phyloP scores from a whole-genome alignment of 305 asterid species.

The Ilex paraguariensis region DNA sequence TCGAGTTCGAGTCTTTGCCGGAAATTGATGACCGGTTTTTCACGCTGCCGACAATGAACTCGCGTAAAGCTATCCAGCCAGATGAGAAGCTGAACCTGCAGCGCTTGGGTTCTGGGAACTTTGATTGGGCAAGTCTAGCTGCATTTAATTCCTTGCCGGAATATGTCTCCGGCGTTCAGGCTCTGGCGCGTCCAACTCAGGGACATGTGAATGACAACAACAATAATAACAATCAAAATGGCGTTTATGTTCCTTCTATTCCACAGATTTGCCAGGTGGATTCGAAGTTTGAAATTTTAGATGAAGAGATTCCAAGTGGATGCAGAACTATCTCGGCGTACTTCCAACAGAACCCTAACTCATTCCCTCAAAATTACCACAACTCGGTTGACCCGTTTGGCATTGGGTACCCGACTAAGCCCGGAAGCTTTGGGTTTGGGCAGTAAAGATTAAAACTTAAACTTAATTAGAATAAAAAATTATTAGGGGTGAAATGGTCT shows the following conservation, averaged over 20 bases:
- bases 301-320: constrained; percentile 32
- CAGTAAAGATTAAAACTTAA: constrained; percentile 7
- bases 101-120: constrained; percentile 28
- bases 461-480: no score
- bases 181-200: constrained; percentile 4
- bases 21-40: constrained; percentile 22
- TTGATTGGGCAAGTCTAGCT: constrained; percentile 36
- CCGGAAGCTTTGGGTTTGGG: constrained; percentile 23
- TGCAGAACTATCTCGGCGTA: constrained; percentile 19
- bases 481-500: no score
- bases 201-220: constrained; percentile 13
- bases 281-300: neutral
- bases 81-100: constrained; percentile 26
- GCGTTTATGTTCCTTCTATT: constrained; percentile 16
- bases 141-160: constrained; percentile 29
- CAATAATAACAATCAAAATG: constrained; percentile 3
- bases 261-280: constrained; percentile 14
- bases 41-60: constrained; percentile 20
- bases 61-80: constrained; percentile 7
- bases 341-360: constrained; percentile 14
- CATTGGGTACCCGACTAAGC: constrained; percentile 27
- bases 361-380: constrained; percentile 3
- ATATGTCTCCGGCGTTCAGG: neutral
- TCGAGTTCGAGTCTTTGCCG: constrained; percentile 26
- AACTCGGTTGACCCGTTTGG: constrained; percentile 28